These are phyloP conservation scores for Hypholoma sublateritium DNA, from an alignment of 768 basidiomycete species.

Conservation along the genomic window DNA sequence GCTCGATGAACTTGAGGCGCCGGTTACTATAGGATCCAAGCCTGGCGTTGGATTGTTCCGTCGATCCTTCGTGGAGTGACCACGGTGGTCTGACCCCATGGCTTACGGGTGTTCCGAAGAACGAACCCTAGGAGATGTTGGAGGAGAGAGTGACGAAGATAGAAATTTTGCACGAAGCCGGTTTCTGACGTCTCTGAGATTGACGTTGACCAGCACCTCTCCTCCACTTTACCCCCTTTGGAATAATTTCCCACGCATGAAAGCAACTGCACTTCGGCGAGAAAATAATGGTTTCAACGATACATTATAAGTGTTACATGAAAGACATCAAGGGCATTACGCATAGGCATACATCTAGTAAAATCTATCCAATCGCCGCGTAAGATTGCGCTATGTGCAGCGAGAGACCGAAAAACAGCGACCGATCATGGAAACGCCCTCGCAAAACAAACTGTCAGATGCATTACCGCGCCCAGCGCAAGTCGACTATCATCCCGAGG, in stretches of 20 bases:
- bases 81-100: constrained; percentile 40
- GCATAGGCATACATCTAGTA: no score
- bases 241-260: constrained; percentile 16
- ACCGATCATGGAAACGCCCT: no score
- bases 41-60: constrained; percentile 39
- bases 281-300: no score
- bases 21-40: constrained; percentile 36
- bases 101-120: constrained; percentile 13
- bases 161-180: constrained; percentile 21
- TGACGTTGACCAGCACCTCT: constrained; percentile 15
- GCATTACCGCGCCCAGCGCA: constrained; percentile 53
- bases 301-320: no score
- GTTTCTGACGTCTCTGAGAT: constrained; percentile 23
- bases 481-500: constrained; percentile 70
- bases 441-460: no score
- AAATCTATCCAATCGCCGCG: not conserved
- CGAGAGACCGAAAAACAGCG: no score
- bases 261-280: not conserved
- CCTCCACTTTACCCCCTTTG: constrained; percentile 15
- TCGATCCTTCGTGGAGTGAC: constrained; percentile 29
- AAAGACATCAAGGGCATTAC: no score
- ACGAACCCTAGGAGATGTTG: not conserved
- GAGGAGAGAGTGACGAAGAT: constrained; percentile 13
- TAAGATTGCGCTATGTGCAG: not conserved
- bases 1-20: constrained; percentile 27